Evolutionary conservation across 2,329 filamentous ascomycete species (phyloP), one percentile per base, ranked within the genome.

Genomic region (Claviceps purpurea): DNA sequence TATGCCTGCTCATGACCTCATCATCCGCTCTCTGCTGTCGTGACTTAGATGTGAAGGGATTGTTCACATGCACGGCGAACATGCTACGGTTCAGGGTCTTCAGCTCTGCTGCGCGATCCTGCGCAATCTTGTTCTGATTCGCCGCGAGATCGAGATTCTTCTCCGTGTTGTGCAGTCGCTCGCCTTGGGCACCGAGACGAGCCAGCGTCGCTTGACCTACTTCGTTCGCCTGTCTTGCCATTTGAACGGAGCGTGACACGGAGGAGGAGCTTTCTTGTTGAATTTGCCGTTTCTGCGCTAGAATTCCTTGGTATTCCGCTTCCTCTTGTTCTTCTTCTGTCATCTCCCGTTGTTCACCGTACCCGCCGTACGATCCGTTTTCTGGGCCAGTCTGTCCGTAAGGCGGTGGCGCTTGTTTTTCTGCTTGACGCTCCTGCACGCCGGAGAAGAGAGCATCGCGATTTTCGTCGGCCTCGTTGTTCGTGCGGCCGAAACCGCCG

Each of bases 31-130:
- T 80, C 51, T 75, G 73, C 30, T 76, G 77, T 45, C 84, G 78
- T 58, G 76, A 78, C 56, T 78, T 81, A 14, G 80, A 81, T 0
- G 87, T 93, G 64, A 95, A 88, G 0, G 85, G 85, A 60, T 89
- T 89, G 50, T 75, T 74, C 26, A 90, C 83, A 61, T 89, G 85
- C 22, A 90, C 79, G 5, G 87, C 86, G 62, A 95, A 95, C 89
- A 96, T 95, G 71, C 84, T 89, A 56, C 85, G 76, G 68, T 96
- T 95, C 49, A 94, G 73, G 1, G 80, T 87, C 71, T 91, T 91
- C 40, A 96, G 73, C 63, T 95, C 89, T 47, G 82, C 79, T 1
- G 89, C 85, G 60, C 87, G 86, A 58, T 90, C 87, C 59, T 89
- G 83, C 0, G 87, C 87, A 54, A 86, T 72, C 53, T 81, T 79